These are phyloP conservation scores for Podaxis sp. DNA, from an alignment of 768 basidiomycete genomes.

Conservation along the genomic window DNA sequence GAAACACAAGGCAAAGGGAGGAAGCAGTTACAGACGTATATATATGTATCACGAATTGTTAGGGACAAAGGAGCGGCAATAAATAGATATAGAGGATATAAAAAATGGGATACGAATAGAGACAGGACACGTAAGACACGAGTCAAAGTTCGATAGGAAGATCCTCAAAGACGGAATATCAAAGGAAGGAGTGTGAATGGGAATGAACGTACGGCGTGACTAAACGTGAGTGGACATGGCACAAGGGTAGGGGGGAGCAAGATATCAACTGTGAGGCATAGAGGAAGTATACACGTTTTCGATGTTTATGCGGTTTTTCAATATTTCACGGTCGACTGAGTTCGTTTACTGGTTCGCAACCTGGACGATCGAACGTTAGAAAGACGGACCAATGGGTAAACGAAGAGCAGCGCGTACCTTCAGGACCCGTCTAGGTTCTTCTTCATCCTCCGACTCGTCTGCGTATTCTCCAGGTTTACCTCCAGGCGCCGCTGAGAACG, in stretches of 20 bases:
- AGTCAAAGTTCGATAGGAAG: background rate
- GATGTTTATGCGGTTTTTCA: background rate
- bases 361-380: constrained; percentile 11
- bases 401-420: constrained; percentile 25
- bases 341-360: constrained; percentile 26
- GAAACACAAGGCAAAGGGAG: background rate
- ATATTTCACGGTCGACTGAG: background rate
- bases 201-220: background rate
- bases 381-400: background rate
- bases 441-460: constrained; percentile 23
- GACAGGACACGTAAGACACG: background rate
- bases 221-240: background rate
- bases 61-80: background rate
- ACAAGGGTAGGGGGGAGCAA: background rate
- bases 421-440: constrained; percentile 27
- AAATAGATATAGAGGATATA: constrained; percentile 2
- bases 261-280: background rate
- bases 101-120: background rate
- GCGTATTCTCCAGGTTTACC: constrained; percentile 20
- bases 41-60: background rate
- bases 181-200: background rate
- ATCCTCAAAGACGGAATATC: background rate
- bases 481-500: constrained; percentile 18
- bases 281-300: background rate
- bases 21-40: background rate